Conservation (phyloP, 1,284 basidiomycete genomes). For the Sphagnurus paluster region DNA sequence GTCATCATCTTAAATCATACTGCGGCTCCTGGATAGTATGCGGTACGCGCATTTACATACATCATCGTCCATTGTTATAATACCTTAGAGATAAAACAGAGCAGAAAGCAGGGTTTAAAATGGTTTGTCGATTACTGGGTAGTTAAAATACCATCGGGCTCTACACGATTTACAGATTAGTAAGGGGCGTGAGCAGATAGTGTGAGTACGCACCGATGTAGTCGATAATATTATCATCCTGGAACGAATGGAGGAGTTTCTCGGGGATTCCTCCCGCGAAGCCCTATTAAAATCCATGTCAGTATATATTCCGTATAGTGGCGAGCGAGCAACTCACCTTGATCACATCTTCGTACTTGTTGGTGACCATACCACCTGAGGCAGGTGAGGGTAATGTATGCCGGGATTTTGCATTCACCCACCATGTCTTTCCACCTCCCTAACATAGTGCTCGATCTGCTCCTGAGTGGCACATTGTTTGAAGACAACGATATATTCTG, state of each 20-base stretch:
- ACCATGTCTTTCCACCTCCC: slow-evolving; percentile 43
- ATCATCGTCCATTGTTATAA: neutral
- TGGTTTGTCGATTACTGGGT: neutral
- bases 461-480: slow-evolving; percentile 45
- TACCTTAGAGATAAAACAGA: neutral
- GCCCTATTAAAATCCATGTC: neutral
- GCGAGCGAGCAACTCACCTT: slow-evolving; percentile 23
- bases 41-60: neutral
- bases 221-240: neutral
- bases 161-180: neutral
- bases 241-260: neutral
- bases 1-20: too few relatives aligned
- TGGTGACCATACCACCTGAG: slow-evolving; percentile 44
- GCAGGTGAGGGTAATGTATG: neutral
- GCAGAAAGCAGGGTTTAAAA: neutral
- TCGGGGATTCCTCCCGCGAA: neutral
- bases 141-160: neutral
- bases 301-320: neutral
- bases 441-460: slow-evolving; percentile 43
- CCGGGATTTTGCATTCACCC: neutral
- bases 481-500: slow-evolving; percentile 63
- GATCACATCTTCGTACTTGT: slow-evolving; percentile 38
- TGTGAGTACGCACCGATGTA: neutral
- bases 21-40: too few relatives aligned
- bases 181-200: neutral